These are phyloP conservation scores for Pseudopyrenochaeta lycopersici DNA, from an alignment of 2,329 filamentous ascomycete species.

Conservation along the genomic window DNA sequence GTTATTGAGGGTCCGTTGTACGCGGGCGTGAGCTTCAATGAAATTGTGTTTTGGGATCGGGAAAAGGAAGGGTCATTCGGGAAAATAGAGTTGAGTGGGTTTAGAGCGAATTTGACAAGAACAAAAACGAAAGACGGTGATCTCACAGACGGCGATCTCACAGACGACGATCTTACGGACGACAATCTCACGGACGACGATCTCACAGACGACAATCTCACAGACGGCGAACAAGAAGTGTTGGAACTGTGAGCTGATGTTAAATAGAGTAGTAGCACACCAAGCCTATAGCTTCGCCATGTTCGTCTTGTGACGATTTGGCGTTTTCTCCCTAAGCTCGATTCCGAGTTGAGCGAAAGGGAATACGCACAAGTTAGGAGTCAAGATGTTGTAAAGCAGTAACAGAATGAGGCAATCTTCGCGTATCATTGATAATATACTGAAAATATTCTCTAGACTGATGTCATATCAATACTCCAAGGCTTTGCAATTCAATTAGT, in stretches of 20 bases:
- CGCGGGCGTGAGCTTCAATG: constrained; percentile 44
- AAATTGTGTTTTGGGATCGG: constrained; percentile 47
- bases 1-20: constrained; percentile 45
- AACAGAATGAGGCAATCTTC: too few relatives aligned
- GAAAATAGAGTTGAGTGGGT: constrained; percentile 44
- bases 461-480: too few relatives aligned
- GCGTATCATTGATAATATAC: too few relatives aligned
- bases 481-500: too few relatives aligned
- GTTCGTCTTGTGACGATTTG: constrained; percentile 61
- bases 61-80: constrained; percentile 21
- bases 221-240: constrained; percentile 8
- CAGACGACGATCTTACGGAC: too few relatives aligned
- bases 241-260: constrained; percentile 11
- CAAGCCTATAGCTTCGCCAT: constrained; percentile 64
- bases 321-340: constrained; percentile 60
- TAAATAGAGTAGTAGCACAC: not conserved
- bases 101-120: constrained; percentile 37
- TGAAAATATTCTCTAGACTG: too few relatives aligned
- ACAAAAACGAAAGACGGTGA: not conserved
- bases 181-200: too few relatives aligned
- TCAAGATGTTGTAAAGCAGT: too few relatives aligned
- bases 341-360: constrained; percentile 50
- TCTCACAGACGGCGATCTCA: too few relatives aligned
- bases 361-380: constrained; percentile 57
- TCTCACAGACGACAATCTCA: too few relatives aligned